Evolutionary conservation across 2,329 filamentous ascomycete species (phyloP).

Genomic region (Sporothrix protearum): DNA sequence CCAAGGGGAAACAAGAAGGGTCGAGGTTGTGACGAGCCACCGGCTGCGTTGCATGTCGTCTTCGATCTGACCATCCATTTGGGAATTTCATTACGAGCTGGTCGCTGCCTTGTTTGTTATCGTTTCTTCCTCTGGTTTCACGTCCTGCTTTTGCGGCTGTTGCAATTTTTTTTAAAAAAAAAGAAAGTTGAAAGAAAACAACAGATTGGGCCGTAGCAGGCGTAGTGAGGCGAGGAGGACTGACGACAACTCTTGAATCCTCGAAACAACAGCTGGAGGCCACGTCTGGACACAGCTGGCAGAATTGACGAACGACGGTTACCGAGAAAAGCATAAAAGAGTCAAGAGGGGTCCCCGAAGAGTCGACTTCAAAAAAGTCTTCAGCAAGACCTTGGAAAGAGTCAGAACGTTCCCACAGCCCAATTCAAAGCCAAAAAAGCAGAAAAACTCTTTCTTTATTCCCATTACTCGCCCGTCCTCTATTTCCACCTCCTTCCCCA

Average conservation of each 20-base stretch:
- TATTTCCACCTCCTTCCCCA: background rate
- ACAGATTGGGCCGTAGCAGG: background rate
- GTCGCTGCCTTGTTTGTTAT: background rate
- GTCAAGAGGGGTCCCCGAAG: background rate
- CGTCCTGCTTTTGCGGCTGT: background rate
- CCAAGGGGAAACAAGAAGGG: conserved; percentile 4
- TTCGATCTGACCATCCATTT: background rate
- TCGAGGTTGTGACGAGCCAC: background rate
- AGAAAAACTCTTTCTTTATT: background rate
- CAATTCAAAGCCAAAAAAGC: background rate
- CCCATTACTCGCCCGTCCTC: background rate
- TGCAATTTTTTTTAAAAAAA: background rate
- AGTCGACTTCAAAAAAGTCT: background rate
- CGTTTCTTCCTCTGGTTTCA: background rate
- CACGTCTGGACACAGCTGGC: conserved; percentile 11
- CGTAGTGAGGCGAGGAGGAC: background rate
- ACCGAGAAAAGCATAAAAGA: background rate
- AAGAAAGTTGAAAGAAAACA: background rate
- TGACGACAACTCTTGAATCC: conserved; percentile 2
- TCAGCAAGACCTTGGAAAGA: background rate
- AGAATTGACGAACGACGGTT: background rate
- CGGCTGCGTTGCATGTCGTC: background rate
- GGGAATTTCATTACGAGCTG: background rate
- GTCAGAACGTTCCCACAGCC: background rate
- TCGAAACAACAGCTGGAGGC: background rate